Conservation (phyloP, 768 basidiomycete genomes). For the Dioszegia hungarica region DNA sequence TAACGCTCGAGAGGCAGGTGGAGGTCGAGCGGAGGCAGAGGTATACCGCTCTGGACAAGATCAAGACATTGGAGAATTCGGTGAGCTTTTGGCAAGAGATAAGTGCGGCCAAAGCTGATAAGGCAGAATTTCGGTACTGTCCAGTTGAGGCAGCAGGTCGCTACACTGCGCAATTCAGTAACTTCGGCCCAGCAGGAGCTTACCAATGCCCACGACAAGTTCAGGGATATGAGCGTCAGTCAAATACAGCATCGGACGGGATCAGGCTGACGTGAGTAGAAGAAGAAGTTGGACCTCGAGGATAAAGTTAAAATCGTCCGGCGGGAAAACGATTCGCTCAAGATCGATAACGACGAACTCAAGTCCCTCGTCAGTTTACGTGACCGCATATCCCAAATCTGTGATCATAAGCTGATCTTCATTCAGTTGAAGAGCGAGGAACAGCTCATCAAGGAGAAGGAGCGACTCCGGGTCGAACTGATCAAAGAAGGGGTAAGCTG, state of each 20-base stretch:
- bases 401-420: not conserved
- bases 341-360: not conserved
- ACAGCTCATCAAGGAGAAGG: not conserved
- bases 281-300: conserved; percentile 7
- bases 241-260: not conserved
- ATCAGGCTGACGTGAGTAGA: not conserved
- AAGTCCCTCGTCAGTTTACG: conserved; percentile 3
- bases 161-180: not conserved
- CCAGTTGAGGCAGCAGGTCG: not conserved
- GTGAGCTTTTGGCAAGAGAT: no score
- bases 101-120: no score
- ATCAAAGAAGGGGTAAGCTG: not conserved
- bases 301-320: conserved; percentile 17
- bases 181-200: not conserved
- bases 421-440: not conserved
- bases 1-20: conserved; percentile 1
- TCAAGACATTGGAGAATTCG: not conserved
- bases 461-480: not conserved
- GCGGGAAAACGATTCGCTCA: conserved; percentile 4
- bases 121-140: not conserved
- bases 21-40: not conserved
- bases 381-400: not conserved
- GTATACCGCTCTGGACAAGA: not conserved
- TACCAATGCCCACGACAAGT: not conserved
- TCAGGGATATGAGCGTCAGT: not conserved